Evolutionary conservation across 495 filamentous ascomycete species (phyloP).

Genomic region (Podospora anserina): DNA sequence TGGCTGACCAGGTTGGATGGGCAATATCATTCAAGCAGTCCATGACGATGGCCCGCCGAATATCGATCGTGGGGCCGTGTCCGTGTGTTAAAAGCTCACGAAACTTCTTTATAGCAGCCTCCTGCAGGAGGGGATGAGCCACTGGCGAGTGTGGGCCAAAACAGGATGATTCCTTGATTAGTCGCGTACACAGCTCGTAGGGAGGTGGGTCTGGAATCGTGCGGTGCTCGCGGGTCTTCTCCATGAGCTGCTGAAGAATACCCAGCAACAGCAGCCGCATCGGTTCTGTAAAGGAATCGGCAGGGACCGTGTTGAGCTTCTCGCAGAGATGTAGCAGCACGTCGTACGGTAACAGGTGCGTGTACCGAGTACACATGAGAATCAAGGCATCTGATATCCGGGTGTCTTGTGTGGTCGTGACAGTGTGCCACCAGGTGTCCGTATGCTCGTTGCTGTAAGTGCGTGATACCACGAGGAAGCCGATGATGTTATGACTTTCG

Average conservation of each 20-base stretch:
- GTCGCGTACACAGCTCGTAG: conserved; percentile 58
- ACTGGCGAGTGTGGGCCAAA: conserved; percentile 40
- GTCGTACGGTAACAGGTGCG: conserved; percentile 55
- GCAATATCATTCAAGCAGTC: conserved; percentile 49
- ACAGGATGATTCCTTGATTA: conserved; percentile 63
- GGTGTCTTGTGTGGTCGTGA: conserved; percentile 79
- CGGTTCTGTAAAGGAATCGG: conserved; percentile 53
- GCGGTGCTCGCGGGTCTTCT: conserved; percentile 21
- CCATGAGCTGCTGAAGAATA: conserved; percentile 34
- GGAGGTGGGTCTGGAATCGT: conserved; percentile 31
- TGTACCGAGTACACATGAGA: conserved; percentile 66
- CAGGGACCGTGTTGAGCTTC: conserved; percentile 67
- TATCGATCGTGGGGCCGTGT: conserved; percentile 33
- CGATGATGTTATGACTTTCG: conserved; percentile 77
- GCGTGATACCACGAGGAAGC: conserved; percentile 79
- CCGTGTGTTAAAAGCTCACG: conserved; percentile 43
- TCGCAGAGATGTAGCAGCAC: conserved; percentile 66
- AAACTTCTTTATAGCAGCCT: conserved; percentile 58
- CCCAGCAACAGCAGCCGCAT: conserved; percentile 53
- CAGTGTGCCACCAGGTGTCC: conserved; percentile 80
- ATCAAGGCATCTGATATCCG: conserved; percentile 77
- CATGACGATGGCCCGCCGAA: conserved; percentile 39
- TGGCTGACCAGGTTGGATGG: conserved; percentile 37
- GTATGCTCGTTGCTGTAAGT: conserved; percentile 70
- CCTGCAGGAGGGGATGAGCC: conserved; percentile 48